Conservation (phyloP, 108 stramenopile genomes). For the Pseudonitzschia delicatissima region DNA sequence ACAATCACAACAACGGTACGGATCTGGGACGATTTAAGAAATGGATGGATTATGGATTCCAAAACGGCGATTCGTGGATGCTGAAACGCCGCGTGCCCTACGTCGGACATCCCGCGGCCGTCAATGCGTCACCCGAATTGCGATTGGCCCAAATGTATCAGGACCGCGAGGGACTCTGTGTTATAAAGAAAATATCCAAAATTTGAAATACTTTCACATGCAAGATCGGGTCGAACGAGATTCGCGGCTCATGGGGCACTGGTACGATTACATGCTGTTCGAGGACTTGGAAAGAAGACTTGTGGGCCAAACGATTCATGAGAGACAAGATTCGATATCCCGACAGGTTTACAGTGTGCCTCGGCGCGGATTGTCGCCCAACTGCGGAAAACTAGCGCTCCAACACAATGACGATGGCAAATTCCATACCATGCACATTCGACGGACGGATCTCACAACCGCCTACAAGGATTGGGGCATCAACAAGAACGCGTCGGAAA, state of each 20-base stretch:
- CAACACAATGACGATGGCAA: slow-evolving; percentile 44
- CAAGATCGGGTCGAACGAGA: slow-evolving; percentile 35
- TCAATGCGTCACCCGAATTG: slow-evolving; percentile 50
- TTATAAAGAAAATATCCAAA: slow-evolving; percentile 72
- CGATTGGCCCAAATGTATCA: slow-evolving; percentile 57
- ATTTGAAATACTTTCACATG: slow-evolving; percentile 69
- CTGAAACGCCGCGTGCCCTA: background rate
- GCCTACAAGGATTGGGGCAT: slow-evolving; percentile 19
- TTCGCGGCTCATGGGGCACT: slow-evolving; percentile 70
- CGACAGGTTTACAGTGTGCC: slow-evolving; percentile 90
- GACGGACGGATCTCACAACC: slow-evolving; percentile 57
- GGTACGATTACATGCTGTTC: slow-evolving; percentile 85
- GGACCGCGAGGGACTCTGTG: slow-evolving; percentile 56
- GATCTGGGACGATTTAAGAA: slow-evolving; percentile 37
- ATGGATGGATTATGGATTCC: slow-evolving; percentile 18
- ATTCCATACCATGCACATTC: slow-evolving; percentile 77
- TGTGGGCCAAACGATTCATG: slow-evolving; percentile 85
- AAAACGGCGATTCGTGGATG: slow-evolving; percentile 8
- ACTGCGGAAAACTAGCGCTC: background rate
- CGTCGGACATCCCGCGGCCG: slow-evolving; percentile 51
- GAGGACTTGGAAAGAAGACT: slow-evolving; percentile 77
- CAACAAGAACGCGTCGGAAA: slow-evolving; percentile 59
- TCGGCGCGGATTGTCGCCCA: slow-evolving; percentile 36
- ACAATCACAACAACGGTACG: slow-evolving; percentile 21
- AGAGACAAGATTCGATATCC: slow-evolving; percentile 76